Base-by-base conservation (phyloP, 345 rosid species). In the Hibiscus trionum region DNA sequence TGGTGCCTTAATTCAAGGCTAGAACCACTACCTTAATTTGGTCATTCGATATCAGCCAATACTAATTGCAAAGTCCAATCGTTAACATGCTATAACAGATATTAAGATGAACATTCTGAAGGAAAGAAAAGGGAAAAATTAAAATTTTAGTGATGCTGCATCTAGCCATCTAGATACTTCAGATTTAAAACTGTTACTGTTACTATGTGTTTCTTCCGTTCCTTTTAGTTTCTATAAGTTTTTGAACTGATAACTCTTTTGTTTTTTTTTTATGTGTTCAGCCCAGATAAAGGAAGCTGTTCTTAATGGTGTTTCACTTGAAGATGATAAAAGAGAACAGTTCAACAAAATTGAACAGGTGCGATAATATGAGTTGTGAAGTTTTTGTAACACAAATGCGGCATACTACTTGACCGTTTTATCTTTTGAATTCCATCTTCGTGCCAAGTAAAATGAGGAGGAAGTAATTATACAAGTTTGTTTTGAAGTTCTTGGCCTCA, bases 281-380 rank as follows among this genome's bases (percentile, higher is more conserved):
- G 92, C 77, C 14, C 87, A 82, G 84, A 84, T 91, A 69, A 91
- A 87, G 88, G 91, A 90, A 69, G 98, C 98, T 37, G 84, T 93
- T 80, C 98, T 91, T 44, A 86, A 66, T 71, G 98, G 97, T 84
- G 93, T 94, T 75, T 85, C 96, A 73, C 91, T 94, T 75, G 93
- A 91, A 72, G 97, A 90, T 66, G 93, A 82, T 58, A 86, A 93
- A 84, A 86, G 93, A 79, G 92, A 86, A 39, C 82, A 89, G 73
- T 93, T 93, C 71, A 93, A 93, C 87, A 84, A 88, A 80, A 85
- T 93, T 80, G 88, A 93, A 75, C 98, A 94, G 98, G 98, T 94
- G 37, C 16, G 1, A 73, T 29, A 47, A 14, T 35, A 14, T 56
- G 47, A 69, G 10, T 66, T 8, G 10, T 5, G 39, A 37, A 63